phyloP scores from a whole-genome alignment of 306 rosid genomes.

The Gastrolobium bilobum region DNA sequence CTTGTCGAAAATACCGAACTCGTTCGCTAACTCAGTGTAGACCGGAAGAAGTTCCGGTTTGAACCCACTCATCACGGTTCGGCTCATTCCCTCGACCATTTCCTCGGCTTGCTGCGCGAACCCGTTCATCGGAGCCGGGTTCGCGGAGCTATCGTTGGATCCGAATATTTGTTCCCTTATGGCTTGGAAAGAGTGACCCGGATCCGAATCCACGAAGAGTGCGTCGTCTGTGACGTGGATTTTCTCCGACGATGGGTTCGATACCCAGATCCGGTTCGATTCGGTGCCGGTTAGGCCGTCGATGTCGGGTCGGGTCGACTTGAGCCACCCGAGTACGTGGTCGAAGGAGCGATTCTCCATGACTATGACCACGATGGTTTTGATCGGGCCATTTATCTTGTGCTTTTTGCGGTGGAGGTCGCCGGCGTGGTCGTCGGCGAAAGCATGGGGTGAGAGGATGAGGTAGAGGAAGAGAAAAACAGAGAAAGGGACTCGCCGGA shows the following conservation, averaged over 20 bases:
- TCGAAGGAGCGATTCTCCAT: conserved; percentile 99
- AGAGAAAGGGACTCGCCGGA: conserved; percentile 52
- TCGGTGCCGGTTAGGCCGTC: conserved; percentile 82
- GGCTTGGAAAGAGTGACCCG: conserved; percentile 95
- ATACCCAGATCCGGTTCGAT: conserved; percentile 62
- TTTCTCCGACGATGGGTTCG: conserved; percentile 55
- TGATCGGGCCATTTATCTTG: conserved; percentile 78
- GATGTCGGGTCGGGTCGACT: conserved; percentile 76
- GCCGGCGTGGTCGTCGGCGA: conserved; percentile 40
- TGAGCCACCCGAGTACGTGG: conserved; percentile 88
- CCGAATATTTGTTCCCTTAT: conserved; percentile 91
- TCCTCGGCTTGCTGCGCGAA: conserved; percentile 88
- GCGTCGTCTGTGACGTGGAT: conserved; percentile 70
- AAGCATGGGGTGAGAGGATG: conserved; percentile 47
- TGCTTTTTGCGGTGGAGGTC: conserved; percentile 49
- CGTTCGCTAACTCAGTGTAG: conserved; percentile 70
- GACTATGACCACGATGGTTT: conserved; percentile 78
- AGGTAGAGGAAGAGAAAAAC: conserved; percentile 54
- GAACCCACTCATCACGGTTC: conserved; percentile 90
- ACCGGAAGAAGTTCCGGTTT: conserved; percentile 73
- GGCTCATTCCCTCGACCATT: conserved; percentile 49
- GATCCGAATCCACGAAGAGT: conserved; percentile 74
- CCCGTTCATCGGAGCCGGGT: conserved; percentile 83
- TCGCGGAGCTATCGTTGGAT: conserved; percentile 55
- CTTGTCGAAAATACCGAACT: conserved; percentile 76